A percentile compares a stretch with the other conserved stretches of the same genome.
phyloP scores from a whole-genome alignment of 306 rosid genomes.

The Rosa chinensis region DNA sequence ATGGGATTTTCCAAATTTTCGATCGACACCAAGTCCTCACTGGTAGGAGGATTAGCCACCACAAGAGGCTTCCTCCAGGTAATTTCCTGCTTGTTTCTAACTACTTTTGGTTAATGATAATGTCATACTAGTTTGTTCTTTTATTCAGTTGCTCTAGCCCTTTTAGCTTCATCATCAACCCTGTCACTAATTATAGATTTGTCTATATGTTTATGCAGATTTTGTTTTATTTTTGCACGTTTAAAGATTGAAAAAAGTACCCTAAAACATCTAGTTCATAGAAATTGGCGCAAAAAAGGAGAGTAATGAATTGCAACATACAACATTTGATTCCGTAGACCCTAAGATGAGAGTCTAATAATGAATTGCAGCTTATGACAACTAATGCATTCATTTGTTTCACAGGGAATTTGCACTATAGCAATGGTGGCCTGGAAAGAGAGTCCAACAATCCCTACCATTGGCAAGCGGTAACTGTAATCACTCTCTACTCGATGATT shows the following conservation, averaged over 20 bases:
- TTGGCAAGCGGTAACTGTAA: slow-evolving; percentile 47
- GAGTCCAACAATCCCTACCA: slow-evolving; percentile 39
- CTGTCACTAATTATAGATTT: background rate
- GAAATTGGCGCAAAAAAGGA: background rate
- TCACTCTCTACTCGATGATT: slow-evolving; percentile 22
- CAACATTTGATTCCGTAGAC: background rate
- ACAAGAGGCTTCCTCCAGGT: too few species aligned
- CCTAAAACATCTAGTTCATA: background rate
- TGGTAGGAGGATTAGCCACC: too few species aligned
- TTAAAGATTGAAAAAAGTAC: background rate
- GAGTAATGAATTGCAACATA: background rate
- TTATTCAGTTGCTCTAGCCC: background rate
- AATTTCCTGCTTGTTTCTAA: too few species aligned
- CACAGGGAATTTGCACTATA: slow-evolving; percentile 53
- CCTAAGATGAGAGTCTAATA: background rate
- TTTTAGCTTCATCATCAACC: background rate
- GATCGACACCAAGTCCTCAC: too few species aligned
- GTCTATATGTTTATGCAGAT: background rate
- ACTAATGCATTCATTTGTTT: slow-evolving; percentile 15
- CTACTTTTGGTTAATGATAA: too few species aligned
- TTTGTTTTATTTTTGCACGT: background rate
- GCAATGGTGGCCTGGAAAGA: slow-evolving; percentile 49
- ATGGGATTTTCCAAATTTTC: too few species aligned
- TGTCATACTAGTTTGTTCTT: too few species aligned
- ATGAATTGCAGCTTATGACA: slow-evolving; percentile 22